Evolutionary conservation across 2,329 filamentous ascomycete genomes (phyloP).

Genomic region (Trichophyton schoenleinii): DNA sequence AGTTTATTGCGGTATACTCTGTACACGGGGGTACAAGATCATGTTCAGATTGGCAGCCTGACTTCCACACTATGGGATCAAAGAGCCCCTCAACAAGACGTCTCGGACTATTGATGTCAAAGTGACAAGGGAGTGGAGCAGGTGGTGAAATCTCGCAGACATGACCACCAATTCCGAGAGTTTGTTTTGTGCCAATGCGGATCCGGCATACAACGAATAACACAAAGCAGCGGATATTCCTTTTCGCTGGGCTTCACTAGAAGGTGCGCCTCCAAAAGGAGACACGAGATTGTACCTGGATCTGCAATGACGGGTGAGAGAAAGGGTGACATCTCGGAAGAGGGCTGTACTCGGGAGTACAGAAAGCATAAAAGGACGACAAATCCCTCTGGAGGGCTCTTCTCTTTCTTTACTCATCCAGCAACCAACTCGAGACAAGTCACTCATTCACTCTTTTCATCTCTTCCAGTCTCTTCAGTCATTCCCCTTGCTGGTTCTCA

Average conservation of each 20-base stretch:
- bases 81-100: background rate
- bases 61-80: background rate
- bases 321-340: background rate
- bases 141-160: background rate
- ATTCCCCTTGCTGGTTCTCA: background rate
- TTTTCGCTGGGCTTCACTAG: background rate
- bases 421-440: slow-evolving; percentile 3
- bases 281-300: background rate
- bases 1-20: background rate
- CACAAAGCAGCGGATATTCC: background rate
- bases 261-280: background rate
- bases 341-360: background rate
- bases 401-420: background rate
- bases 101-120: background rate
- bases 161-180: background rate
- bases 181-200: background rate
- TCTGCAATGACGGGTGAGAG: background rate
- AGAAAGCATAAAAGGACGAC: background rate
- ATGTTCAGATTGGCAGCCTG: background rate
- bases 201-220: background rate
- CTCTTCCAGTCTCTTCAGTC: background rate
- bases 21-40: background rate
- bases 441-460: background rate
- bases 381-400: background rate
- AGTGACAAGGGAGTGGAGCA: background rate